These are phyloP conservation scores for Lactarius indigo DNA, from an alignment of 768 basidiomycete species.

Conservation along the genomic window DNA sequence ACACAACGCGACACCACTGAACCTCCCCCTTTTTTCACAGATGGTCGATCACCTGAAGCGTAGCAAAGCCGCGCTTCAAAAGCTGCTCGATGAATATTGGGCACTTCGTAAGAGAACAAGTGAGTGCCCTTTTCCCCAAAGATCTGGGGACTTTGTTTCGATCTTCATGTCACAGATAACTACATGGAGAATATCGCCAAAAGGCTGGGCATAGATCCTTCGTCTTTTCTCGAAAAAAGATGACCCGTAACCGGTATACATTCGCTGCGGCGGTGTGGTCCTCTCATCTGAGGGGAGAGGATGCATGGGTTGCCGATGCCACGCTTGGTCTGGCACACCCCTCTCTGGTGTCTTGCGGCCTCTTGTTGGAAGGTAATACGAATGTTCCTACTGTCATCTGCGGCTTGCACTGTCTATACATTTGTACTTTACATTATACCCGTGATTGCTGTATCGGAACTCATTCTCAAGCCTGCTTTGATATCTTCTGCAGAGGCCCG, in stretches of 20 bases:
- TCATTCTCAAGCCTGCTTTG: not conserved
- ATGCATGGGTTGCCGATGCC: not conserved
- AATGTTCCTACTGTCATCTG: not conserved
- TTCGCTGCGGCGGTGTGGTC: not conserved
- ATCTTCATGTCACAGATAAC: constrained; percentile 40
- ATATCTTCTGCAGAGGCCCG: not conserved
- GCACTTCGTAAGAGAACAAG: constrained; percentile 73
- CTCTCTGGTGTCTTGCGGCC: not conserved
- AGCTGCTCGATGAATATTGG: constrained; percentile 82
- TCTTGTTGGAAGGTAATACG: not conserved
- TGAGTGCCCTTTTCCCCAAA: constrained; percentile 30
- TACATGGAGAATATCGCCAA: constrained; percentile 87
- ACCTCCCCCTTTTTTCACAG: constrained; percentile 36
- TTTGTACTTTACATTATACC: not conserved
- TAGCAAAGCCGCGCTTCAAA: constrained; percentile 76
- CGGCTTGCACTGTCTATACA: not conserved
- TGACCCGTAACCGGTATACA: not conserved
- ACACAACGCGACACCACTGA: not conserved
- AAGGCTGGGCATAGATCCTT: constrained; percentile 59
- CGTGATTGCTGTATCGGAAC: not conserved
- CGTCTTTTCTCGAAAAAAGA: constrained; percentile 17
- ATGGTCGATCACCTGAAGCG: constrained; percentile 71
- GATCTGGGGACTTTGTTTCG: not conserved
- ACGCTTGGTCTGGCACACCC: not conserved
- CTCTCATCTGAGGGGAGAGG: not conserved